Evolutionary conservation across 1,284 basidiomycete species (phyloP), one percentile per base, ranked within the genome.

Genomic region (Abortiporus biennis): DNA sequence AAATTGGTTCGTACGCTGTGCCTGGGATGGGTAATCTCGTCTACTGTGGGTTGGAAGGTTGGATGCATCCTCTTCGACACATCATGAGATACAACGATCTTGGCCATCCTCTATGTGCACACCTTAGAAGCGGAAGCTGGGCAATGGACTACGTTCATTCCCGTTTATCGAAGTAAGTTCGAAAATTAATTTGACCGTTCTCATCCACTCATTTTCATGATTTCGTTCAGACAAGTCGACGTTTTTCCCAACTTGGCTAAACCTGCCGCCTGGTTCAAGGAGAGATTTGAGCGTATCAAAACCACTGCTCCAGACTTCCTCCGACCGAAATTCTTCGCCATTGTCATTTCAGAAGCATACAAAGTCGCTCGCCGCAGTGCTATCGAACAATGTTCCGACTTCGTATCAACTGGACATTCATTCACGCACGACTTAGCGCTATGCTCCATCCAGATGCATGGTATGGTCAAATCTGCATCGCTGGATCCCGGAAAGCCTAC

Each of bases 41-140:
- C 9, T 97, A 95, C 63, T 96, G 92, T 56, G 93, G 93, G 21
- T 63, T 97, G 38, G 91, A 97, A 60, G 94, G 93, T 1, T 97
- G 92, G 91, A 96, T 97, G 91, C 79, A 85, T 49, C 82, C 83
- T 0, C 67, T 97, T 40, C 72, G 78, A 31, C 76, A 81, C 47
- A 79, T 96, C 56, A 92, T 93, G 77, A 70, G 72, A 47, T 76
- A 79, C 56, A 97, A 96, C 60, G 92, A 97, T 58, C 74, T 97
- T 5, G 93, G 94, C 0, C 92, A 96, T 61, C 77, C 92, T 0
- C 71, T 97, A 3, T 95, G 91, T 55, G 81, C 71, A 6, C 90
- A 97, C 61, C 63, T 97, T 43, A 76, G 94, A 46, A 73, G 85
- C 36, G 93, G 94, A 4, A 72, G 73, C 9, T 97, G 94, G 93